Evolutionary conservation across 2,329 filamentous ascomycete species (phyloP), one percentile per base, ranked within the genome.

Genomic region (Chaetoscypha palmicola): DNA sequence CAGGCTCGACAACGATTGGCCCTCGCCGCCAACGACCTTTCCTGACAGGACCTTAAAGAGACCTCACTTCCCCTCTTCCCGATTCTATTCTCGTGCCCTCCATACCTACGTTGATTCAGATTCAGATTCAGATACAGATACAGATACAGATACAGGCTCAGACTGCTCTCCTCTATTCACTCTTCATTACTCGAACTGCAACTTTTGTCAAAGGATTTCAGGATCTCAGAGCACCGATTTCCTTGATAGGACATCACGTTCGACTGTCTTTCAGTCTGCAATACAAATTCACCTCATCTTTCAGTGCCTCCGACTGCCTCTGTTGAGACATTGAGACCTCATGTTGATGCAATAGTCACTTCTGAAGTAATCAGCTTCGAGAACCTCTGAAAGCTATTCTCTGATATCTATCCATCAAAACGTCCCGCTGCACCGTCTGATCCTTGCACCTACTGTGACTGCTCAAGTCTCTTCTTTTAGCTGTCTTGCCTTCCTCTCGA

Each of bases 371-470:
- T 28, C 16, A 40, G 36, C 16, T 24, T 30, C 16, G 26, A 36
- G 26, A 31, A 23, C 22, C 32, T 31, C 16, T 17, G n/a, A 30
- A 12, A 34, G 21, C 19, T 17, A 37, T 28, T 16, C 24, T 33
- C 35, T 19, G 26, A 28, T 30, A 32, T 16, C 16, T 35, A 33
- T 20, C 41, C 16, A 36, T n/a, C n/a, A n/a, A n/a, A n/a, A n/a
- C n/a, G n/a, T n/a, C n/a, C n/a, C n/a, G n/a, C n/a, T n/a, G n/a
- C n/a, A n/a, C n/a, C n/a, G n/a, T n/a, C n/a, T n/a, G n/a, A n/a
- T n/a, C n/a, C n/a, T n/a, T n/a, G n/a, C n/a, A n/a, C 26, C 21
- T 11, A 14, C 14, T 41, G 53, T 57, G 56, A 58, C 42, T 52
- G 51, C 53, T 51, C 38, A 41, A 33, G 41, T 48, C 46, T 44